Base-by-base conservation (phyloP, 305 asterid species). In the Ajuga reptans region DNA sequence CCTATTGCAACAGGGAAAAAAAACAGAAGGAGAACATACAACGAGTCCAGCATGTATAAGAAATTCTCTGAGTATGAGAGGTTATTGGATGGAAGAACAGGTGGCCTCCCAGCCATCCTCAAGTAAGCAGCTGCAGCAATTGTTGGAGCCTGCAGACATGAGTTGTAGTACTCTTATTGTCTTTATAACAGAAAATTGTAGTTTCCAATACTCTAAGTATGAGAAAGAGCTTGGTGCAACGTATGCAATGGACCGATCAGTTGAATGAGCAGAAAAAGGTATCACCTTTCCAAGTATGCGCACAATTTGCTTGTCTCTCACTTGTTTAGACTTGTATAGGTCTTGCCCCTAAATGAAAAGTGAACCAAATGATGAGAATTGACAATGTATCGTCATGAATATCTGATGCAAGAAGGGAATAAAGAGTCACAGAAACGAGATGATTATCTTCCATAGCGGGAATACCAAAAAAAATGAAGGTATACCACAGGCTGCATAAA, bases 71-170 rank as follows among this genome's bases (percentile, higher is more conserved):
- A 72, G 59, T 72, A 72, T 42, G 76, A 72, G 47, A 92, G 95
- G 63, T 74, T 92, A 83, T 78, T 88, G 57, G 95, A 91, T 16
- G 98, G 98, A 66, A 87, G 96, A 78, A 89, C 96, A 61, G 98
- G 85, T 41, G 98, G 94, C 78, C 98, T 83, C 75, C 98, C 98
- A 36, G 98, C 94, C 88, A 89, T 79, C 79, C 98, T 89, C 85
- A 92, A 81, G 80, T 89, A 89, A 77, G 98, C 96, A 42, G 98
- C 98, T 31, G 98, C 95, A 63, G 98, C 98, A 72, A 89, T 89
- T 41, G 96, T 89, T 24, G 98, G 96, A n/a, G 86, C 98, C 98
- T 92, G 87, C 76, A 86, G 69, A 75, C 66, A 69, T 24, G 58
- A 75, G 50, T 46, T 56, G n/a, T 49, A 78, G 51, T 36, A n/a